Evolutionary conservation across 768 basidiomycete genomes (phyloP).

Genomic region (Amanita molliuscula): DNA sequence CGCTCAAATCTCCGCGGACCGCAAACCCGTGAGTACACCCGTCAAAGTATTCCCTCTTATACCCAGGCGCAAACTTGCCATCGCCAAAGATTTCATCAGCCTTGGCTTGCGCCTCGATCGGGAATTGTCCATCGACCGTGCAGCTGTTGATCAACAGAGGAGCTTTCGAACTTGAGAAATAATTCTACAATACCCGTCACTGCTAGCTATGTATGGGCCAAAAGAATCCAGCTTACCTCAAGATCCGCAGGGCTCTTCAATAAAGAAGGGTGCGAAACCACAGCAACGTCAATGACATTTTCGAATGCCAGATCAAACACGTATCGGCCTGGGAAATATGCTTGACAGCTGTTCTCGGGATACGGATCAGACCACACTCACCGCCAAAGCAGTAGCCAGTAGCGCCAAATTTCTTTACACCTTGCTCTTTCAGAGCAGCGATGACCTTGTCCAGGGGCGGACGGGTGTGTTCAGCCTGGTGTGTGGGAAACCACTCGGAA

Average conservation of each 20-base stretch:
- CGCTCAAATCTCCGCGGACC: constrained; percentile 36
- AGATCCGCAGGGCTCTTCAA: constrained; percentile 51
- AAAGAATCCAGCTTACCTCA: constrained; percentile 27
- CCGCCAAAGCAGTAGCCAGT: constrained; percentile 68
- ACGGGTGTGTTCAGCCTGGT: constrained; percentile 29
- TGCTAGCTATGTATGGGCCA: neutral
- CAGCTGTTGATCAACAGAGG: constrained; percentile 67
- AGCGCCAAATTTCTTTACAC: constrained; percentile 47
- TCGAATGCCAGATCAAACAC: constrained; percentile 56
- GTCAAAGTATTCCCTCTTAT: constrained; percentile 36
- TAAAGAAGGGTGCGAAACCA: constrained; percentile 54
- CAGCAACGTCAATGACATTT: constrained; percentile 34
- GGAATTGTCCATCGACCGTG: constrained; percentile 41
- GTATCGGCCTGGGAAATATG: constrained; percentile 30
- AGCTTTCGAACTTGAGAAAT: constrained; percentile 29
- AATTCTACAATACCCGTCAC: constrained; percentile 27
- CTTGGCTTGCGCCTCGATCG: constrained; percentile 27
- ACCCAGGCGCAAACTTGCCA: constrained; percentile 37
- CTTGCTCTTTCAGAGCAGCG: constrained; percentile 42
- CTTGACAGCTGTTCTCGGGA: neutral
- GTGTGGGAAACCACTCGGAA: constrained; percentile 31
- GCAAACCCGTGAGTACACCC: constrained; percentile 48
- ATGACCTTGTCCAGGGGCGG: constrained; percentile 48
- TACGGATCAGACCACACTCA: constrained; percentile 13
- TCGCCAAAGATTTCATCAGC: constrained; percentile 42